Percentiles rank a stretch among this genome's conserved stretches.
Conservation (phyloP, 2,329 filamentous ascomycete species). For the Cadophora gregata region DNA sequence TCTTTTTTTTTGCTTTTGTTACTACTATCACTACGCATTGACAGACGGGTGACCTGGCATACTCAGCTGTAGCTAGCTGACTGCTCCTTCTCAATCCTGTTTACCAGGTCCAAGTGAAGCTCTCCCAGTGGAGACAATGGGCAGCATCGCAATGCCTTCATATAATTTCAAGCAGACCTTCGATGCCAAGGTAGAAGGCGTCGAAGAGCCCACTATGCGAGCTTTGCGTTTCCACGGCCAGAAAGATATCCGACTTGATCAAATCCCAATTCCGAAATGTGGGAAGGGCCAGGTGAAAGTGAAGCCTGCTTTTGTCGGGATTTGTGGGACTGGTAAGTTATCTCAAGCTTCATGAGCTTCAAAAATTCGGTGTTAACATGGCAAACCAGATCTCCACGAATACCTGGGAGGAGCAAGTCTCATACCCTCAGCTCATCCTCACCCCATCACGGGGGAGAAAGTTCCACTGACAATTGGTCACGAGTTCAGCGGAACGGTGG, state of each 20-base stretch:
- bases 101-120: not conserved
- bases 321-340: constrained; percentile 37
- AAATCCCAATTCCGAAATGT: constrained; percentile 49
- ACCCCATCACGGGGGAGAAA: constrained; percentile 58
- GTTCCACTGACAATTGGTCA: constrained; percentile 72
- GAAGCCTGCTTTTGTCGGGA: constrained; percentile 41
- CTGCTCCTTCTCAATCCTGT: too few species aligned
- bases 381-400: constrained; percentile 49
- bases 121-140: not conserved
- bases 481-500: constrained; percentile 80
- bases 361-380: not conserved
- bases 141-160: constrained; percentile 11
- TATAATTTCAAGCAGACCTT: constrained; percentile 20
- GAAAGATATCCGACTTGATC: constrained; percentile 59
- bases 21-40: not conserved
- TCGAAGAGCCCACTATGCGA: constrained; percentile 49
- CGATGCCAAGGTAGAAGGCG: constrained; percentile 7
- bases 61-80: not conserved
- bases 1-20: too few species aligned
- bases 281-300: constrained; percentile 33
- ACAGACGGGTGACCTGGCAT: not conserved
- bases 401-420: constrained; percentile 54
- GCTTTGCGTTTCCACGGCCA: constrained; percentile 60
- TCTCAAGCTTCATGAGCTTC: not conserved
- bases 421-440: constrained; percentile 55